phyloP scores from a whole-genome alignment of 352 stramenopile genomes.

The Globisporangium acanthophoron region DNA sequence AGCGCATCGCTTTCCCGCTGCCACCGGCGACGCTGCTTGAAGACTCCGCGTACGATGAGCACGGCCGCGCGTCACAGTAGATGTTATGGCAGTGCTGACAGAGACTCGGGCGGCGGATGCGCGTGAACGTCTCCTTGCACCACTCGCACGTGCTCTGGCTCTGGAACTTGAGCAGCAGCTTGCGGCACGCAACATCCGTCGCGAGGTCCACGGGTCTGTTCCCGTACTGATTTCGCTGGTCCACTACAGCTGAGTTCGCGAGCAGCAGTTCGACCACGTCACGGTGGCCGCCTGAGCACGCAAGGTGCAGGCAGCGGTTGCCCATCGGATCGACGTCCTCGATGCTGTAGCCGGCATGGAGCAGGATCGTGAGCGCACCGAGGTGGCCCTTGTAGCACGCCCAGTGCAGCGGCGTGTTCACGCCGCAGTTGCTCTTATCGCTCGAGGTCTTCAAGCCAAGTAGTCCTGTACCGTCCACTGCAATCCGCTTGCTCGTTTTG shows the following conservation, averaged over 20 bases:
- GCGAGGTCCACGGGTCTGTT: constrained; percentile 70
- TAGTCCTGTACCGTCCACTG: constrained; percentile 3
- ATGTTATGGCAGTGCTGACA: constrained; percentile 80
- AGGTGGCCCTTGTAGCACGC: constrained; percentile 79
- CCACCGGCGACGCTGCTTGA: background rate
- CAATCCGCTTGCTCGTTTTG: constrained; percentile 28
- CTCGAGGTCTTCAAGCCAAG: background rate
- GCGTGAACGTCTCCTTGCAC: constrained; percentile 73
- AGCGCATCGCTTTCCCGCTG: constrained; percentile 27
- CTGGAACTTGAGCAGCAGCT: constrained; percentile 58
- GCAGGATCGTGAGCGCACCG: constrained; percentile 56
- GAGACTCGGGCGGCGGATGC: constrained; percentile 55
- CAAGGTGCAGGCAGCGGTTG: constrained; percentile 72
- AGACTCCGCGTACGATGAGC: constrained; percentile 45
- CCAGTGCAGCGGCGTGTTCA: constrained; percentile 82
- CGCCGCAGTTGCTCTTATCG: constrained; percentile 20
- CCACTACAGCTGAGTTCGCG: constrained; percentile 48
- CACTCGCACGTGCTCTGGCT: constrained; percentile 56
- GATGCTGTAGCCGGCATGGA: constrained; percentile 60
- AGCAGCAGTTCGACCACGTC: constrained; percentile 70
- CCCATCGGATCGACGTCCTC: constrained; percentile 64
- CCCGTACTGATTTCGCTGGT: constrained; percentile 66
- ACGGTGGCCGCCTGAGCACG: constrained; percentile 57
- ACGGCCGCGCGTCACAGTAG: constrained; percentile 75
- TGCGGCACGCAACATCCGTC: constrained; percentile 51